Evolutionary conservation across 106 monocot species (phyloP).

Genomic region (Ottelia alismoides): DNA sequence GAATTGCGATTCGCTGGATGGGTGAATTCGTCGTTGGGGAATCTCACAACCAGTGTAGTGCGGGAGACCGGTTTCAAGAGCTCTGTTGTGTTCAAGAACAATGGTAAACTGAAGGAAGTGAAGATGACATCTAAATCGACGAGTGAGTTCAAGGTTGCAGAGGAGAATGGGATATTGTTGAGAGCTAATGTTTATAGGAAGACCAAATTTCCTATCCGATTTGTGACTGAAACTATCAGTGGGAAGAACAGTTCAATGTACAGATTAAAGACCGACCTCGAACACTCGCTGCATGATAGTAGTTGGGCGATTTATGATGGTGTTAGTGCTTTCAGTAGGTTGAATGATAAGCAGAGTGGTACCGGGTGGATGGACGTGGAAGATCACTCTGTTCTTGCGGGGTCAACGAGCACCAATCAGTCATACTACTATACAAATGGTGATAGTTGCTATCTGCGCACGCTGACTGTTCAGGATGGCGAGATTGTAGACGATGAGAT

Average conservation of each 20-base stretch:
- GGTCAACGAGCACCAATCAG: constrained; percentile 8
- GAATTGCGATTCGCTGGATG: constrained; percentile 22
- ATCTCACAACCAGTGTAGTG: constrained; percentile 19
- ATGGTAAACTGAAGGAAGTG: constrained; percentile 16
- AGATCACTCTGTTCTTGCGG: constrained; percentile 20
- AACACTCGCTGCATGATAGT: constrained; percentile 22
- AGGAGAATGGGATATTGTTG: not conserved
- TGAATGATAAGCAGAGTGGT: constrained; percentile 22
- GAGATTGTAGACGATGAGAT: constrained; percentile 1
- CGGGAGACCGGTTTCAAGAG: constrained; percentile 33
- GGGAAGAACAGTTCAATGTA: not conserved
- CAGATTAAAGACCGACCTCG: constrained; percentile 18
- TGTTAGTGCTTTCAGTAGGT: not conserved
- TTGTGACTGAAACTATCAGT: not conserved
- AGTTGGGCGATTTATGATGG: not conserved
- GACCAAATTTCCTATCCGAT: constrained; percentile 8
- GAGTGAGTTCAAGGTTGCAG: constrained; percentile 12
- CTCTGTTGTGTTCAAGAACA: constrained; percentile 19
- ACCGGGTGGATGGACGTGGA: constrained; percentile 37
- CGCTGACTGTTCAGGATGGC: constrained; percentile 14
- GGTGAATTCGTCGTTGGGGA: constrained; percentile 38
- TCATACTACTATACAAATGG: constrained; percentile 18
- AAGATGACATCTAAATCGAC: constrained; percentile 14
- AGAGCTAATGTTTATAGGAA: not conserved
- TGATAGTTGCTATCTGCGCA: constrained; percentile 18